Percentiles rank a stretch among this genome's conserved stretches.
These are phyloP conservation scores for Candida silvatica DNA, from an alignment of 805 yeast species.

Conservation along the genomic window DNA sequence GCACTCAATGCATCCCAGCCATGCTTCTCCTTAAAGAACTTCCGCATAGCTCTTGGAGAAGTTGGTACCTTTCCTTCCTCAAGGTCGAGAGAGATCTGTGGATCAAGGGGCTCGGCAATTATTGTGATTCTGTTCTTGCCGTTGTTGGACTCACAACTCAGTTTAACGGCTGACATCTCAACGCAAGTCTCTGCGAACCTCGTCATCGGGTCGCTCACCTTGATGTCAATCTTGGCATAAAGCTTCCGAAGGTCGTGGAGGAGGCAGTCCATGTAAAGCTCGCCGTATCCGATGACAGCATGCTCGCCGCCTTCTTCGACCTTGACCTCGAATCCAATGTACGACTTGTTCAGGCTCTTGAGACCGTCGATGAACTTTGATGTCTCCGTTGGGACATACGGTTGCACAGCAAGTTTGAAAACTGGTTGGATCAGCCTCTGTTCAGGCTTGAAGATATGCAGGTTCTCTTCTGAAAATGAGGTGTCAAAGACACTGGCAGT, in stretches of 20 bases:
- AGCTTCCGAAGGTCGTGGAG: slow-evolving; percentile 65
- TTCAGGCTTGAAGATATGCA: slow-evolving; percentile 30
- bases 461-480: slow-evolving; percentile 13
- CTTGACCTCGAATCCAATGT: slow-evolving; percentile 56
- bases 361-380: slow-evolving; percentile 69
- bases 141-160: slow-evolving; percentile 51
- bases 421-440: slow-evolving; percentile 46
- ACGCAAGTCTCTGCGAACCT: slow-evolving; percentile 70
- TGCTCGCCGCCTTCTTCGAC: slow-evolving; percentile 90
- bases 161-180: slow-evolving; percentile 57
- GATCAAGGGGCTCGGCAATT: slow-evolving; percentile 67
- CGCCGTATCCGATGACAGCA: slow-evolving; percentile 76
- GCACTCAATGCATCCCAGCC: slow-evolving; percentile 83
- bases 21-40: slow-evolving; percentile 45
- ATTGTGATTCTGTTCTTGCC: slow-evolving; percentile 53
- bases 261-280: slow-evolving; percentile 75
- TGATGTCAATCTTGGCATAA: slow-evolving; percentile 60
- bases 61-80: slow-evolving; percentile 33
- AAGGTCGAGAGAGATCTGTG: slow-evolving; percentile 45
- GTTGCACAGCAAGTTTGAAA: slow-evolving; percentile 78
- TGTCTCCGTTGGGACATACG: slow-evolving; percentile 67
- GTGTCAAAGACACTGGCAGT: slow-evolving; percentile 46
- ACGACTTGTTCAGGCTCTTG: slow-evolving; percentile 49
- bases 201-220: slow-evolving; percentile 78
- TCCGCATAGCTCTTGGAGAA: slow-evolving; percentile 39